Evolutionary conservation across 164 flowering plant genomes (phyloP).

Genomic region (Akebia trifoliata): DNA sequence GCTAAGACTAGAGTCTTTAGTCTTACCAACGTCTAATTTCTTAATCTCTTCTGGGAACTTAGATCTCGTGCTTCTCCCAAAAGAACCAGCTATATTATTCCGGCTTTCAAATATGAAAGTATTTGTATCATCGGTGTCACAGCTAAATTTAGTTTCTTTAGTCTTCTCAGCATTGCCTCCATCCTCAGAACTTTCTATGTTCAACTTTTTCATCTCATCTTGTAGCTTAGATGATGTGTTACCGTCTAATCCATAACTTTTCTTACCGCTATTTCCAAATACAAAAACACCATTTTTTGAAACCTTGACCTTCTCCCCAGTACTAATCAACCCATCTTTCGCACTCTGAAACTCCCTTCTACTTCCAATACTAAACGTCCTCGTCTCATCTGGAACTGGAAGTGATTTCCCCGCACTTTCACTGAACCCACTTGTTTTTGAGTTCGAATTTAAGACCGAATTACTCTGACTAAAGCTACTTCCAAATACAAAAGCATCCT

Average conservation of each 20-base stretch:
- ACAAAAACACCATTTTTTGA: conserved; percentile 13
- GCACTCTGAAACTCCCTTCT: no score
- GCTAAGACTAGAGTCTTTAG: conserved; percentile 2
- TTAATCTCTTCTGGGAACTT: conserved; percentile 37
- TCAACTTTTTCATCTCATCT: conserved; percentile 34
- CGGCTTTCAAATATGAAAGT: conserved; percentile 16
- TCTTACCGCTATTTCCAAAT: conserved; percentile 17
- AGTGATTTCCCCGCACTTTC: conserved; percentile 13
- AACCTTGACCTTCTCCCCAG: no score
- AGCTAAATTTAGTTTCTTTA: conserved; percentile 5
- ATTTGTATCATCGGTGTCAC: conserved; percentile 1
- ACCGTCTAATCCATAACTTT: conserved; percentile 13
- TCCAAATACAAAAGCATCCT: no score
- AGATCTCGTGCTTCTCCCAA: conserved; percentile 1
- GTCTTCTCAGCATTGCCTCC: not conserved
- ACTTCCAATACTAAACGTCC: no score
- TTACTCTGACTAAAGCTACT: conserved; percentile 2
- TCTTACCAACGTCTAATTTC: conserved; percentile 26
- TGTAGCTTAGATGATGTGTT: conserved; percentile 18
- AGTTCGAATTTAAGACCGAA: conserved; percentile 13
- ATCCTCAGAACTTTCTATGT: not conserved
- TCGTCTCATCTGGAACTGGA: conserved; percentile 31
- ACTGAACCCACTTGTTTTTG: conserved; percentile 6
- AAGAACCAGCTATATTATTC: no score
- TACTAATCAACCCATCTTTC: no score